Percentiles rank a stretch among this genome's conserved stretches.
phyloP scores from a whole-genome alignment of 1,284 basidiomycete species.

The Leucoagaricus sp. region DNA sequence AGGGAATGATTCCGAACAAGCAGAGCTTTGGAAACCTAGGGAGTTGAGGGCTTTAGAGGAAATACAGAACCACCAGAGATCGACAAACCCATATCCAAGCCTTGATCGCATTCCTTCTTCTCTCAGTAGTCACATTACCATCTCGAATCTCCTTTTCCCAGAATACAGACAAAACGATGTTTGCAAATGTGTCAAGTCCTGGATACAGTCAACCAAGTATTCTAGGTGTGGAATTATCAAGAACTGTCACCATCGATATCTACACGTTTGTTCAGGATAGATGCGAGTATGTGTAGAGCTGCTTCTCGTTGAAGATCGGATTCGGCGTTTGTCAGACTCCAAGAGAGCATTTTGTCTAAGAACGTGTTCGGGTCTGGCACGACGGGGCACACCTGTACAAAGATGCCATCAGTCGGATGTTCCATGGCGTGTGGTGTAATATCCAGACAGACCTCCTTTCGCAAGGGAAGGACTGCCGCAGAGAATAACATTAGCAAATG shows the following conservation, averaged over 20 bases:
- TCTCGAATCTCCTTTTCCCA: slow-evolving; percentile 50
- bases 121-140: slow-evolving; percentile 24
- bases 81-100: slow-evolving; percentile 72
- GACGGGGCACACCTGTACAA: slow-evolving; percentile 48
- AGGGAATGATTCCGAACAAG: slow-evolving; percentile 70
- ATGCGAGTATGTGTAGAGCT: slow-evolving; percentile 62
- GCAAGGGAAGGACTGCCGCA: slow-evolving; percentile 61
- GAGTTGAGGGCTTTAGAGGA: neutral
- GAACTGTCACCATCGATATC: slow-evolving; percentile 52
- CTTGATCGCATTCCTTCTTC: slow-evolving; percentile 54
- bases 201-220: neutral
- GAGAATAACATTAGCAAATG: slow-evolving; percentile 70
- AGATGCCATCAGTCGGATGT: neutral
- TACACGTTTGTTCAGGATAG: slow-evolving; percentile 71
- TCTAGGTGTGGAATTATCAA: neutral
- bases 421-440: neutral
- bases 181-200: slow-evolving; percentile 54
- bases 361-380: slow-evolving; percentile 50
- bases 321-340: slow-evolving; percentile 53
- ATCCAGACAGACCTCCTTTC: slow-evolving; percentile 55
- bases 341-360: slow-evolving; percentile 55
- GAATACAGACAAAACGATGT: slow-evolving; percentile 41
- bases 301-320: slow-evolving; percentile 61
- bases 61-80: neutral
- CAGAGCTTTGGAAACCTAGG: slow-evolving; percentile 79